Evolutionary conservation across 1,284 basidiomycete genomes (phyloP).

Genomic region (Porphyrellus sp.): DNA sequence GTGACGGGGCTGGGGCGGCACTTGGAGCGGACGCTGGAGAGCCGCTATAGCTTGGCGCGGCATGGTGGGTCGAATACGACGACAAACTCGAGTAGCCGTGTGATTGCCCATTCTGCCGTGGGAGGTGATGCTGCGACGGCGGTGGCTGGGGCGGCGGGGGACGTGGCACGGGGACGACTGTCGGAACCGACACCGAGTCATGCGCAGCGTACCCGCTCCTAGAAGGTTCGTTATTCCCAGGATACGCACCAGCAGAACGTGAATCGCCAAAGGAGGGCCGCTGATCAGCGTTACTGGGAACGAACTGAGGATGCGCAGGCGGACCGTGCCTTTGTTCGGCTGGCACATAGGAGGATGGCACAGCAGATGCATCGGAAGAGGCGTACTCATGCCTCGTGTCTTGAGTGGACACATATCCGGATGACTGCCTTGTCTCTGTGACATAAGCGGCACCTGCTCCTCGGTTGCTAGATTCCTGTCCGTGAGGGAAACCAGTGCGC

Average conservation of each 20-base stretch:
- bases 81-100: constrained; percentile 19
- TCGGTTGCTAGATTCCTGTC: constrained; percentile 19
- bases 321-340: constrained; percentile 25
- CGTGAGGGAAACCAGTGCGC: constrained; percentile 19
- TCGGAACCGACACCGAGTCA: constrained; percentile 17
- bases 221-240: constrained; percentile 15
- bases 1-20: constrained; percentile 12
- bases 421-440: constrained; percentile 24
- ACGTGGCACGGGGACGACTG: constrained; percentile 22
- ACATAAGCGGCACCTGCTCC: constrained; percentile 10
- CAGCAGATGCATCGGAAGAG: constrained; percentile 18
- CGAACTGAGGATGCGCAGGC: constrained; percentile 17
- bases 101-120: constrained; percentile 23
- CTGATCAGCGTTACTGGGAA: constrained; percentile 21
- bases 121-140: constrained; percentile 22
- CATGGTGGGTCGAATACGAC: constrained; percentile 20
- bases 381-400: constrained; percentile 25
- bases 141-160: constrained; percentile 9
- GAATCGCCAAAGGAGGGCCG: constrained; percentile 28
- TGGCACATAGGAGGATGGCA: constrained; percentile 18
- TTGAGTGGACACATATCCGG: constrained; percentile 21
- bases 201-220: constrained; percentile 18
- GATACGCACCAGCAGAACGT: constrained; percentile 23
- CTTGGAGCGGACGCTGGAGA: constrained; percentile 16
- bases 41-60: constrained; percentile 12